Evolutionary conservation across 306 rosid genomes (phyloP), one percentile per base, ranked within the genome.

Genomic region (Trifolium dubium): DNA sequence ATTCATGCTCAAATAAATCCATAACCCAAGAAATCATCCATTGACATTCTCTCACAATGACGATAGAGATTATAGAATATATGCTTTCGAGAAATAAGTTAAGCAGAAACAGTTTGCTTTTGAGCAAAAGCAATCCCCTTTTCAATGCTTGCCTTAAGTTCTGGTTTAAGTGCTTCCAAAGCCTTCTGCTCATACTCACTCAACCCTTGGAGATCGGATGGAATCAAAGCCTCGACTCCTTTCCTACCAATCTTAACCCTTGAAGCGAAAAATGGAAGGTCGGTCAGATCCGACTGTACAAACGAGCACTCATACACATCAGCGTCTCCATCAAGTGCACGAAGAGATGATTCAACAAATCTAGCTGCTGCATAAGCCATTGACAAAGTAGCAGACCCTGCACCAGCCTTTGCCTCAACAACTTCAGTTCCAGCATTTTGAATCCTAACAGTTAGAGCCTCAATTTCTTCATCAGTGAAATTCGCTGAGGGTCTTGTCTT

Each of bases 301-400:
- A 67, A 95, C 12, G 87, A 35, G 81, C 98, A 95, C 80, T 95
- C 99, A 0, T 92, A 95, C 44, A 95, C 99, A 85, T 95, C 98
- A 6, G 89, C 86, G 41, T 95, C 99, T 79, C 99, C 99, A 14
- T 92, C 99, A 34, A 95, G 87, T 0, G 97, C 99, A 15, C 99
- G 93, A 6, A 95, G 97, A 63, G 98, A 92, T 0, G 99, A 95
- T 81, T 95, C 99, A 2, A 95, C 97, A 64, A 95, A 95, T 84
- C 99, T 85, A 18, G 99, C 99, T 0, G 99, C 99, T 3, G 98
- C 98, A 81, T 95, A 95, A 55, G 99, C 99, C 99, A 95, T 95
- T 10, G 99, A 95, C 83, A 95, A 74, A 59, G 99, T 95, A 39
- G 99, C 99, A 46, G 99, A 95, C 19, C 99, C 99, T 10, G 97